Conservation (phyloP, 2,329 filamentous ascomycete genomes). For the Trichoderma gracile region DNA sequence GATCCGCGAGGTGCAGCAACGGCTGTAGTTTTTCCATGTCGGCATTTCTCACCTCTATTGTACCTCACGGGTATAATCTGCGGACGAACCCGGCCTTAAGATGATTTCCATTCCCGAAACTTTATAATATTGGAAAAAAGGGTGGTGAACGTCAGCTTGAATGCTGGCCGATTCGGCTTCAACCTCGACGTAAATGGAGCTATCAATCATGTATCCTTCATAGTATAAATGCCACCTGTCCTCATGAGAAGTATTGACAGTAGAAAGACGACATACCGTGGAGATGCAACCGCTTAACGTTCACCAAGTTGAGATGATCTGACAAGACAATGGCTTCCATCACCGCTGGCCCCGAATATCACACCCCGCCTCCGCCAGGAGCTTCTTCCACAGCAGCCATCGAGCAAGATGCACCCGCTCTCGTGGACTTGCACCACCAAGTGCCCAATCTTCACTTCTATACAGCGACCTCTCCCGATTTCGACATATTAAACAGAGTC, state of each 20-base stretch:
- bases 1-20: too few relatives aligned
- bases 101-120: background rate
- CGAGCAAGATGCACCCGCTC: slow-evolving; percentile 7
- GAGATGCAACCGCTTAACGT: too few relatives aligned
- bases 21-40: too few relatives aligned
- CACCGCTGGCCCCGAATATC: background rate
- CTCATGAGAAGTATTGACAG: background rate
- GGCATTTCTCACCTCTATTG: too few relatives aligned
- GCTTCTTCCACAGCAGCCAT: slow-evolving; percentile 4
- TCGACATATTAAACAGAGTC: background rate
- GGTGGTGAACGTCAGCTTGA: background rate
- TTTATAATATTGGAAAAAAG: too few relatives aligned
- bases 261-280: too few relatives aligned
- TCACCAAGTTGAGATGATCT: too few relatives aligned
- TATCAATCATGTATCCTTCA: background rate
- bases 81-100: background rate
- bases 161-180: background rate
- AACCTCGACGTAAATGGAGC: background rate
- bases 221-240: background rate
- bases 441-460: slow-evolving; percentile 4
- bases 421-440: background rate
- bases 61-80: too few relatives aligned
- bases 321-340: background rate
- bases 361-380: background rate
- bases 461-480: background rate